These are phyloP conservation scores for Sporobolus alterniflorus DNA, from an alignment of 202 grass and related monocot species.

Conservation along the genomic window DNA sequence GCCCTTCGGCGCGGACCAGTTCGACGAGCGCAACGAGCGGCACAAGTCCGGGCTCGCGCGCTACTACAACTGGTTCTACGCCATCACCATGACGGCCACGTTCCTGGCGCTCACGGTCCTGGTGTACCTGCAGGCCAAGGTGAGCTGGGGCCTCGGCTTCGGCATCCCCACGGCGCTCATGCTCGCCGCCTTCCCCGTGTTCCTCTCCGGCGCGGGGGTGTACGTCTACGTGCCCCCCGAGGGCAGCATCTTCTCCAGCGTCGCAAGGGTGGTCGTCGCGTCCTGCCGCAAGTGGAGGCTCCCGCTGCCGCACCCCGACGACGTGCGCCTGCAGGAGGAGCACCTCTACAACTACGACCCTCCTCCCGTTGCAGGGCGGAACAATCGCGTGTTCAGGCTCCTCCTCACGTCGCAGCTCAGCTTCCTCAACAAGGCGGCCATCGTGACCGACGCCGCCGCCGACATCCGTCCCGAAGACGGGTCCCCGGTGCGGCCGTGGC, in stretches of 20 bases:
- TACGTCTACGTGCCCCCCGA: slow-evolving; percentile 56
- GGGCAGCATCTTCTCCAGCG: slow-evolving; percentile 69
- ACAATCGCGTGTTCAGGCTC: slow-evolving; percentile 36
- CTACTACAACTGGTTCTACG: slow-evolving; percentile 52
- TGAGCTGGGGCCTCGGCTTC: slow-evolving; percentile 64
- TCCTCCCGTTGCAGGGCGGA: background rate
- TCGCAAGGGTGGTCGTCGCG: slow-evolving; percentile 55
- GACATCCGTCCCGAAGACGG: slow-evolving; percentile 36
- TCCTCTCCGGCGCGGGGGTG: slow-evolving; percentile 50
- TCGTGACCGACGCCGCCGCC: slow-evolving; percentile 49
- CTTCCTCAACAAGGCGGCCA: slow-evolving; percentile 73
- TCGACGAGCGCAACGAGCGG: slow-evolving; percentile 37
- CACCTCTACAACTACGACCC: slow-evolving; percentile 51
- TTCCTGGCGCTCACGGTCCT: slow-evolving; percentile 51
- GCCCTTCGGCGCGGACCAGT: slow-evolving; percentile 60
- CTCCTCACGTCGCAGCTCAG: slow-evolving; percentile 53
- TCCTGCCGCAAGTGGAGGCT: slow-evolving; percentile 63
- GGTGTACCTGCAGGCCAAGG: slow-evolving; percentile 44
- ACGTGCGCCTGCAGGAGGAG: slow-evolving; percentile 39
- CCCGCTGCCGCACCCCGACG: slow-evolving; percentile 35
- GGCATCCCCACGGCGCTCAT: slow-evolving; percentile 56
- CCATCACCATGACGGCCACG: background rate
- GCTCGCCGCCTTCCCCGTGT: slow-evolving; percentile 29
- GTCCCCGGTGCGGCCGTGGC: slow-evolving; percentile 46
- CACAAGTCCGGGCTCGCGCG: slow-evolving; percentile 27